phyloP scores from a whole-genome alignment of 2,329 filamentous ascomycete genomes.

The Cladorrhinum sp. region DNA sequence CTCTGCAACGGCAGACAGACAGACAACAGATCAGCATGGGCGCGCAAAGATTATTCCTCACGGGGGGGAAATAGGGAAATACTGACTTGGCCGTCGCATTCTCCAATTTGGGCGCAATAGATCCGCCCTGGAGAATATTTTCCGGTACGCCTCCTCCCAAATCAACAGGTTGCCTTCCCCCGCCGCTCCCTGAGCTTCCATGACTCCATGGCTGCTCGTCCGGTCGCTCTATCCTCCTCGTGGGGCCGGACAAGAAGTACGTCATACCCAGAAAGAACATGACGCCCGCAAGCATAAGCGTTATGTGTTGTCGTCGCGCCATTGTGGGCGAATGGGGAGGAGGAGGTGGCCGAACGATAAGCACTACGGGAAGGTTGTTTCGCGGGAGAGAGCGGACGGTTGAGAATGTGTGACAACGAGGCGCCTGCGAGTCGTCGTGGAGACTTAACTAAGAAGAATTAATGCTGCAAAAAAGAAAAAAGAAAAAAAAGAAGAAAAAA shows the following conservation, averaged over 20 bases:
- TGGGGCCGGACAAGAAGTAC: constrained; percentile 49
- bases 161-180: constrained; percentile 12
- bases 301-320: constrained; percentile 53
- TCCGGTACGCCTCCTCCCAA: constrained; percentile 42
- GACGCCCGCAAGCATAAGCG: constrained; percentile 53
- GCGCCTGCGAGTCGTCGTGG: background rate
- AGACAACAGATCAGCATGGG: background rate
- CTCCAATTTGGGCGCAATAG: constrained; percentile 76
- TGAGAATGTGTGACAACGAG: background rate
- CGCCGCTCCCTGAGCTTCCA: constrained; percentile 15
- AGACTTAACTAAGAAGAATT: background rate
- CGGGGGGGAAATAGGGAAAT: constrained; percentile 22
- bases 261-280: constrained; percentile 56
- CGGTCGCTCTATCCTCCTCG: constrained; percentile 7
- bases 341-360: background rate
- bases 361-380: background rate
- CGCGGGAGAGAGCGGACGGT: background rate
- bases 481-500: no score
- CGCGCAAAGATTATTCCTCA: no score
- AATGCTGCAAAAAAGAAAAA: constrained; percentile 1
- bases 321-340: constrained; percentile 33
- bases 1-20: constrained; percentile 36
- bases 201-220: constrained; percentile 1
- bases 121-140: constrained; percentile 60
- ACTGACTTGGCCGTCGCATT: constrained; percentile 74